A percentile compares a stretch with the other conserved stretches of the same genome.
phyloP scores from a whole-genome alignment of 148 eudicot genomes.

The Dianthus caryophyllus region DNA sequence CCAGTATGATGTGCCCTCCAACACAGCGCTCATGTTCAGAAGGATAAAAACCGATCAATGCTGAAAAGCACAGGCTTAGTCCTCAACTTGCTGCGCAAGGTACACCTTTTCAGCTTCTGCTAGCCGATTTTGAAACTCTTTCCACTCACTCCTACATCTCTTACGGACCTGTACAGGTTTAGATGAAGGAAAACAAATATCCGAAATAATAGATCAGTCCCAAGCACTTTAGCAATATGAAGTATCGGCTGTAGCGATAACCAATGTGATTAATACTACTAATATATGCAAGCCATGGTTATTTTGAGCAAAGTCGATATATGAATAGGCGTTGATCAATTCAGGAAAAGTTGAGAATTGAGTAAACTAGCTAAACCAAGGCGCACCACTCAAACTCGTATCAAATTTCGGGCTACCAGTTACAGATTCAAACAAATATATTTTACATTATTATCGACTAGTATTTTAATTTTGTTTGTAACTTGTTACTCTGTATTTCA shows the following conservation, averaged over 20 bases:
- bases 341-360: too few relatives aligned
- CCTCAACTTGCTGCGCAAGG: constrained; percentile 39
- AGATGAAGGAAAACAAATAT: neutral
- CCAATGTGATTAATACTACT: too few relatives aligned
- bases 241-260: neutral
- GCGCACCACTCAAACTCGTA: too few relatives aligned
- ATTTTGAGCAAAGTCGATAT: too few relatives aligned
- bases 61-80: constrained; percentile 3
- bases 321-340: too few relatives aligned
- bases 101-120: constrained; percentile 66
- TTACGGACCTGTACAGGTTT: constrained; percentile 51
- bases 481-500: too few relatives aligned
- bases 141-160: constrained; percentile 87
- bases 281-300: too few relatives aligned
- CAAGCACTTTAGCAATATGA: neutral
- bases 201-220: neutral
- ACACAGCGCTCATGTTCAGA: neutral
- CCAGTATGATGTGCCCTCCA: constrained; percentile 9
- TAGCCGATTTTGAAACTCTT: constrained; percentile 69
- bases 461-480: too few relatives aligned
- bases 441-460: too few relatives aligned
- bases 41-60: constrained; percentile 11
- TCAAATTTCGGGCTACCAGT: too few relatives aligned
- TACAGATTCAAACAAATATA: too few relatives aligned
- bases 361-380: too few relatives aligned